Conservation (phyloP, 352 stramenopile genomes). For the Pythium sukuiense region DNA sequence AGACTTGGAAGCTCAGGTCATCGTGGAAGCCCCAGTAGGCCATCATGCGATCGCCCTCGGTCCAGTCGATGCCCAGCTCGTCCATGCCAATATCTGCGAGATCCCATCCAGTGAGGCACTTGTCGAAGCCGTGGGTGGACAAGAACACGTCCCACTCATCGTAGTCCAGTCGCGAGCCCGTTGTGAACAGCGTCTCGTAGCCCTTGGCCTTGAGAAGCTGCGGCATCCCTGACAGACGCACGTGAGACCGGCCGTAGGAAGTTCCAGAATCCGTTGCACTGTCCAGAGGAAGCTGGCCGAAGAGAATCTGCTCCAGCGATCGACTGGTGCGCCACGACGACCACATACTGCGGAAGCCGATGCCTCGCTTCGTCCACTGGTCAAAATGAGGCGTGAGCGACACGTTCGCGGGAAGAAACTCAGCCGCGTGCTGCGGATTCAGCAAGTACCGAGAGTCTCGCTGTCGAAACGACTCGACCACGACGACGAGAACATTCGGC, state of each 20-base stretch:
- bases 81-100: conserved; percentile 46
- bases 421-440: conserved; percentile 24
- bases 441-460: conserved; percentile 58
- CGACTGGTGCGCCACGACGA: conserved; percentile 69
- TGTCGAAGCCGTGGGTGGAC: conserved; percentile 56
- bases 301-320: conserved; percentile 62
- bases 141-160: conserved; percentile 67
- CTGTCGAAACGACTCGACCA: conserved; percentile 65
- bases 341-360: conserved; percentile 64
- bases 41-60: conserved; percentile 52
- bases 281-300: conserved; percentile 64
- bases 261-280: conserved; percentile 53
- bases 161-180: conserved; percentile 52
- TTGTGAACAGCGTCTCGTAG: conserved; percentile 68
- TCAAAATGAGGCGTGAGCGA: conserved; percentile 70
- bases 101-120: conserved; percentile 39
- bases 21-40: conserved; percentile 73
- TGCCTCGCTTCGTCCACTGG: conserved; percentile 44
- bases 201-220: conserved; percentile 59
- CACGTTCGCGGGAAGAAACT: conserved; percentile 44
- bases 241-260: conserved; percentile 35
- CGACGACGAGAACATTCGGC: conserved; percentile 65
- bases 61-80: conserved; percentile 53
- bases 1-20: conserved; percentile 58
- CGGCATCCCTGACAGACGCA: conserved; percentile 46